Evolutionary conservation across 768 basidiomycete genomes (phyloP), one percentile per base, ranked within the genome.

Genomic region (Leccinum obscurum): DNA sequence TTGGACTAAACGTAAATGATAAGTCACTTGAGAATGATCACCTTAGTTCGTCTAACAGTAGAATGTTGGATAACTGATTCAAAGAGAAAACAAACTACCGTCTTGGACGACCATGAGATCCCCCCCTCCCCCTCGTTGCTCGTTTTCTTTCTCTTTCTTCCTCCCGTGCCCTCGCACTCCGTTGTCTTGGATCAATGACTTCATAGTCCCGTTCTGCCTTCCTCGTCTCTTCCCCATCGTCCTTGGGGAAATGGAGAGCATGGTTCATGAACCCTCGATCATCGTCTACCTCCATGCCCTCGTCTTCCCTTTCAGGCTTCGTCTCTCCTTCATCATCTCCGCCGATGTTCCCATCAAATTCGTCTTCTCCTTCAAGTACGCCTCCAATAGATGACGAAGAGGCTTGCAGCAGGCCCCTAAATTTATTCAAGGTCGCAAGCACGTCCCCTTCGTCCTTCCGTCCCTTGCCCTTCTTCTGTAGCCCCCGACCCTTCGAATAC

Each of bases 131-230:
- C 51, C 62, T 72, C 11, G 64, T 59, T 2, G 71, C 75, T 13
- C 73, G 71, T 55, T 86, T 90, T 66, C 86, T 77, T 60, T 90
- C 89, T 64, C 80, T 78, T 66, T 92, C 91, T 69, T 94, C 92
- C 67, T 93, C 89, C 67, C 80, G 85, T 26, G 92, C 92, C 52
- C 83, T 76, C 24, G 89, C 90, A 49, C 87, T 81, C 57, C 92
- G 76, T 52, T 83, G 82, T 60, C 92, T 76, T 0, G 92, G 92
- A 70, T 94, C 92, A 70, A 94, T 94, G 28, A 94, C 92, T 75
- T 94, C 92, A 67, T 93, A 93, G 59, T 94, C 92, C 56, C 90
- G 75, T 71, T 92, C 88, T 1, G 90, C 92, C 73, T 92, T 92
- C 61, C 72, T 71, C 24, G 80, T 81, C 74, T 93, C 92, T 66